Evolutionary conservation across 805 yeast species (phyloP).

Genomic region (Starmerella vitae): DNA sequence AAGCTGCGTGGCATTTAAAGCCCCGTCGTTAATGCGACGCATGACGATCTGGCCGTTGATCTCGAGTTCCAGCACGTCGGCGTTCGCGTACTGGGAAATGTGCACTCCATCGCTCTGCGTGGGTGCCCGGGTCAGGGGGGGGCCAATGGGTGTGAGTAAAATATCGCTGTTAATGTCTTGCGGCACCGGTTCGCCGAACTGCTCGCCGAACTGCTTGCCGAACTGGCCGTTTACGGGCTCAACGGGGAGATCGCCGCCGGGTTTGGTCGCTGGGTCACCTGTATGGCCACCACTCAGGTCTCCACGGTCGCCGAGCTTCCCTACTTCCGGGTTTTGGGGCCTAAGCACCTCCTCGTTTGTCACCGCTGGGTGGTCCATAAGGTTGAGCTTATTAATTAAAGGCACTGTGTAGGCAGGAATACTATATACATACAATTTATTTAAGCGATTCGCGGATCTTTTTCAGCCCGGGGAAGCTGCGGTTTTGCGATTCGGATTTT

Average conservation of each 20-base stretch:
- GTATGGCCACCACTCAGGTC: too few species aligned
- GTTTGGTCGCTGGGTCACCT: too few species aligned
- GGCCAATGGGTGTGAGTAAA: constrained; percentile 12
- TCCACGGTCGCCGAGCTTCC: too few species aligned
- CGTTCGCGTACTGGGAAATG: constrained; percentile 50
- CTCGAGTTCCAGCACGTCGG: constrained; percentile 47
- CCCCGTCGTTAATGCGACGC: constrained; percentile 50
- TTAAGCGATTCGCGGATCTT: not conserved
- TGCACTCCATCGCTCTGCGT: constrained; percentile 27
- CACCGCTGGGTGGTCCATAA: too few species aligned
- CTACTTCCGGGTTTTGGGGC: too few species aligned
- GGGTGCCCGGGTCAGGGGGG: constrained; percentile 10
- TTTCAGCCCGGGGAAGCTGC: constrained; percentile 9
- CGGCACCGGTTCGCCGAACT: not conserved
- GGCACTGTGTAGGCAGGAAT: not conserved
- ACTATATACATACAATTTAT: not conserved
- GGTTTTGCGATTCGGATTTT: not conserved
- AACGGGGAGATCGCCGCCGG: too few species aligned
- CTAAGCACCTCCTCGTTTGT: too few species aligned
- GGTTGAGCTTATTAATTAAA: too few species aligned
- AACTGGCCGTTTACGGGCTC: not conserved
- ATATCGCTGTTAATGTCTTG: too few species aligned
- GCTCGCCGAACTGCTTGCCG: not conserved
- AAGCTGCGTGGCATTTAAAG: constrained; percentile 61
- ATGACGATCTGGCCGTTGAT: constrained; percentile 51